phyloP scores from a whole-genome alignment of 2,329 filamentous ascomycete species.

The Coniochaeta prunicola region DNA sequence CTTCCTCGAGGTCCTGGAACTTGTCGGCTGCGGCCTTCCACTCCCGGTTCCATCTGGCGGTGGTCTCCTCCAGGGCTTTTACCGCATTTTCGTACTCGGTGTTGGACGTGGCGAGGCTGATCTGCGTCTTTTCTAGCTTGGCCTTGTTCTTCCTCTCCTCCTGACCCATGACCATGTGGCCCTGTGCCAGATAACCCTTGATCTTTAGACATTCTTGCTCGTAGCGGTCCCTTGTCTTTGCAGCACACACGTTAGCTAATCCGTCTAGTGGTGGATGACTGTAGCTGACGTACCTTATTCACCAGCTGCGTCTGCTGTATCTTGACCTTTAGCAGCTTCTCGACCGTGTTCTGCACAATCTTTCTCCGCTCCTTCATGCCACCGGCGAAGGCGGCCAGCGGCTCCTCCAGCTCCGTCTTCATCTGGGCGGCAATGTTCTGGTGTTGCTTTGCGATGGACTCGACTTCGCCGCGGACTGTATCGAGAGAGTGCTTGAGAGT shows the following conservation, averaged over 20 bases:
- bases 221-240: conserved; percentile 78
- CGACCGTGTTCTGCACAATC: conserved; percentile 89
- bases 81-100: conserved; percentile 90
- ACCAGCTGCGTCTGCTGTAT: conserved; percentile 83
- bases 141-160: conserved; percentile 99
- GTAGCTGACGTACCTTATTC: conserved; percentile 63
- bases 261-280: background rate
- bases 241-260: conserved; percentile 6
- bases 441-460: conserved; percentile 90
- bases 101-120: conserved; percentile 85
- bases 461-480: conserved; percentile 79
- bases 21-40: conserved; percentile 98
- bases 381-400: conserved; percentile 81
- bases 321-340: conserved; percentile 90
- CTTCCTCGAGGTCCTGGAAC: conserved; percentile 97
- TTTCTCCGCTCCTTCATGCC: conserved; percentile 95
- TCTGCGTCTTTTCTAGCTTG: conserved; percentile 97
- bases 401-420: conserved; percentile 93
- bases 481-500: conserved; percentile 80
- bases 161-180: conserved; percentile 99
- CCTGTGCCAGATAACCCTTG: conserved; percentile 95
- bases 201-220: conserved; percentile 98
- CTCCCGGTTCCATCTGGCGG: conserved; percentile 90
- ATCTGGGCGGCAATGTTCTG: conserved; percentile 86
- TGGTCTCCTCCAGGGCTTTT: conserved; percentile 91